Evolutionary conservation across 768 basidiomycete species (phyloP).

Genomic region (Trametes maxima): DNA sequence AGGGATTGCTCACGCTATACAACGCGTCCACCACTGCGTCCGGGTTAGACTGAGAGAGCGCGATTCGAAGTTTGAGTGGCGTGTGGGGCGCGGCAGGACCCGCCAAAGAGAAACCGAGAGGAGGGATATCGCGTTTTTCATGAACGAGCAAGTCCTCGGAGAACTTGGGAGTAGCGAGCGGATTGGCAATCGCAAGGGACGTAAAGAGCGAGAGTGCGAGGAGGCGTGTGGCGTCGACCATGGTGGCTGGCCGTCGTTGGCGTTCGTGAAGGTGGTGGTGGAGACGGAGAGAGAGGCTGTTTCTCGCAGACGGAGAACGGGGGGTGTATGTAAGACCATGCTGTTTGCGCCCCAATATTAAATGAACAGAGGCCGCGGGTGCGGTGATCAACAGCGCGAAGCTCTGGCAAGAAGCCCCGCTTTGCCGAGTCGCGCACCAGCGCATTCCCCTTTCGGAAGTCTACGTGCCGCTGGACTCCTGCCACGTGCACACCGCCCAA

Average conservation of each 20-base stretch:
- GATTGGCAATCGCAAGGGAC: slow-evolving; percentile 8
- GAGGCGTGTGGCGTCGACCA: slow-evolving; percentile 18
- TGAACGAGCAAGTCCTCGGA: slow-evolving; percentile 21
- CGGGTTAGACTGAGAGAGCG: slow-evolving; percentile 29
- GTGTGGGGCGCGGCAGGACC: slow-evolving; percentile 24
- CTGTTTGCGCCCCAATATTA: too few species aligned
- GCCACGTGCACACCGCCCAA: too few species aligned
- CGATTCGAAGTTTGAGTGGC: slow-evolving; percentile 31
- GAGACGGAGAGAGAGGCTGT: too few species aligned
- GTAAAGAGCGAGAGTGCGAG: slow-evolving; percentile 21
- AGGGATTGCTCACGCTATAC: slow-evolving; percentile 30
- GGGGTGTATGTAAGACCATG: too few species aligned
- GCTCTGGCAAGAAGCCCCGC: too few species aligned
- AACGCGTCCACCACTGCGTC: slow-evolving; percentile 31
- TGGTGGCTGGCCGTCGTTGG: slow-evolving; percentile 1
- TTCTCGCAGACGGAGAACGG: too few species aligned
- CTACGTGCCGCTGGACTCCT: too few species aligned
- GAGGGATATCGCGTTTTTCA: slow-evolving; percentile 16
- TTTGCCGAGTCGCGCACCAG: too few species aligned
- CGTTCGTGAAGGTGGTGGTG: too few species aligned
- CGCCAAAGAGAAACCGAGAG: slow-evolving; percentile 18
- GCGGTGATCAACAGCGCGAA: too few species aligned
- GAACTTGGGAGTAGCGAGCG: slow-evolving; percentile 8
- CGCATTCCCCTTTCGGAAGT: too few species aligned
- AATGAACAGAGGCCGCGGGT: too few species aligned